Base-by-base conservation (phyloP, 345 rosid species). In the Excoecaria cochinchinensis region DNA sequence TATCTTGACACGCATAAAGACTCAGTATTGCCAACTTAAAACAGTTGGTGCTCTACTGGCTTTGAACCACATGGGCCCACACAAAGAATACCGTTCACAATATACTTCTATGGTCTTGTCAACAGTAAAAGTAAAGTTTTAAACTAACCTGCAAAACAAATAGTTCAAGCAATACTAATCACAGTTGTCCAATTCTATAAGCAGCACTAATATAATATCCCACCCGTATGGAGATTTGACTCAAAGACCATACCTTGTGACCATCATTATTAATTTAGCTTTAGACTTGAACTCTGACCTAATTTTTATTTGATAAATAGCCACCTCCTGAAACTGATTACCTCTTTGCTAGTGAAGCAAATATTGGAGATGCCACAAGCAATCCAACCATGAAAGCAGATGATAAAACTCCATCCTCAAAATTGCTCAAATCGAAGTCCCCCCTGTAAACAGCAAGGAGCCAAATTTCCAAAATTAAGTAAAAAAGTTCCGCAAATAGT, bases 331-430 rank as follows among this genome's bases (percentile, higher is more conserved):
- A 65, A 72, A 48, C 50, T 77, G 44, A 48, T 25, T 25, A 92
- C 99, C 94, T 90, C 84, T 91, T 95, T 51, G 99, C 91, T 72
- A 88, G 62, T 14, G 95, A 85, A 69, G 99, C 99, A 90, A 95
- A 95, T 75, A 91, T 84, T 48, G 99, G 99, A 86, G 95, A 91
- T 65, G 95, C 89, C 73, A 91, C 84, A 68, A 95, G 94, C 81
- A 95, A 92, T 59, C 99, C 99, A 81, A 95, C 99, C 98, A 95
- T 88, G 83, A 92, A 95, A 78, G 97, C 99, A 76, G 99, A 95
- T 73, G 99, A 92, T 46, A 92, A 78, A 76, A 85, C 71, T 82
- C 99, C 99, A 82, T 95, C 99, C 81, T 95, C 88, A 68, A 95
- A 95, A 81, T 95, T 91, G 85, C 74, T 89, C 76, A 95, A 84